Evolutionary conservation across 2,329 filamentous ascomycete species (phyloP).

Genomic region (Sporothrix humicola): DNA sequence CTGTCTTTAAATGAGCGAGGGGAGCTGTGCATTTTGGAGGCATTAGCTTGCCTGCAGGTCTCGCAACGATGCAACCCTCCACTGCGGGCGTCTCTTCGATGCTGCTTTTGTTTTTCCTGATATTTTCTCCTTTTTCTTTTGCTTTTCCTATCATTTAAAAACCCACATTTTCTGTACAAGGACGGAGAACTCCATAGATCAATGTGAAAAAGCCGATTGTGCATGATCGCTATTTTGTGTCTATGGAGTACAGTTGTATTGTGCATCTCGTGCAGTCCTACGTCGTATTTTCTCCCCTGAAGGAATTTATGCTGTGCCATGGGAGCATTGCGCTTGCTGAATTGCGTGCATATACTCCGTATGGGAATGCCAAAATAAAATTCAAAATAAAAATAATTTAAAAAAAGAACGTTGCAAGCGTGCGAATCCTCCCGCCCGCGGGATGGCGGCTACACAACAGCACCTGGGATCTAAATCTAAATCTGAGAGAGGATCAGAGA

Average conservation of each 20-base stretch:
- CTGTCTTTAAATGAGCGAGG: not conserved
- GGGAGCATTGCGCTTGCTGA: not conserved
- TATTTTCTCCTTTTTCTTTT: not conserved
- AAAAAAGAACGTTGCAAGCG: slow-evolving; percentile 20
- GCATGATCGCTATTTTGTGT: not conserved
- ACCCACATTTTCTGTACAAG: not conserved
- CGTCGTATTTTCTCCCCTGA: not conserved
- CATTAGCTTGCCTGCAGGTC: slow-evolving; percentile 23
- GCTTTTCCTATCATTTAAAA: not conserved
- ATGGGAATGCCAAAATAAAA: not conserved
- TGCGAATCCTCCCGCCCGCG: slow-evolving; percentile 8
- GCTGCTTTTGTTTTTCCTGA: not conserved
- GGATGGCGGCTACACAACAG: not conserved
- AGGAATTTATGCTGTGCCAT: slow-evolving; percentile 8
- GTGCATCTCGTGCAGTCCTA: not conserved
- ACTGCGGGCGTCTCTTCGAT: not conserved
- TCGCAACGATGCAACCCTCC: slow-evolving; percentile 22
- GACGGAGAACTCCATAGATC: not conserved
- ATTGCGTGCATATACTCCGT: not conserved
- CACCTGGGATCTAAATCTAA: not conserved
- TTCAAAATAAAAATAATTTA: too few species aligned
- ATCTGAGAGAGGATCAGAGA: not conserved
- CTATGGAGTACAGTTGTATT: not conserved
- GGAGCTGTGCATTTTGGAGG: not conserved
- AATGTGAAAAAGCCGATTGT: slow-evolving; percentile 3